Percentiles rank a stretch among this genome's conserved stretches.
These are phyloP conservation scores for Myriosclerotinia scirpicola DNA, from an alignment of 2,329 filamentous ascomycete species.

Conservation along the genomic window DNA sequence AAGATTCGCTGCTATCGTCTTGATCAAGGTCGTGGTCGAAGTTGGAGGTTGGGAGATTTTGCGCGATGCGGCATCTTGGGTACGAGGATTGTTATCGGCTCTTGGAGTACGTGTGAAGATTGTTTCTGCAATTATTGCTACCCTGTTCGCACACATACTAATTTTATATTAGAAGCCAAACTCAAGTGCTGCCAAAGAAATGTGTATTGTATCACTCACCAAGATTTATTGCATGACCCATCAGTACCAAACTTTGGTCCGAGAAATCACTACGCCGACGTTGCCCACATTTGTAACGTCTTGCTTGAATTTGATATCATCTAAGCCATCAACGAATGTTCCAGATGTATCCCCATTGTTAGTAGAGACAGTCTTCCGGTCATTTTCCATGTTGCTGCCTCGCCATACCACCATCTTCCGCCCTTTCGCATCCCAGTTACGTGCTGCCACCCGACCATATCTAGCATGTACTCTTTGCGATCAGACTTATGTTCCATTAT, in stretches of 20 bases:
- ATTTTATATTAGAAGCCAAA: slow-evolving; percentile 65
- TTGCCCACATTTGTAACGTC: slow-evolving; percentile 28
- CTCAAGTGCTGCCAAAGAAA: slow-evolving; percentile 69
- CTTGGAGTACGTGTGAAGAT: slow-evolving; percentile 56
- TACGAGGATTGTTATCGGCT: slow-evolving; percentile 71
- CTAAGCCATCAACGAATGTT: slow-evolving; percentile 41
- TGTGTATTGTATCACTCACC: slow-evolving; percentile 74
- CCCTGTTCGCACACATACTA: slow-evolving; percentile 17
- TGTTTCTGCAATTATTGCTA: slow-evolving; percentile 22
- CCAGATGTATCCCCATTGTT: slow-evolving; percentile 50
- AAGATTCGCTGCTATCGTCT: slow-evolving; percentile 72
- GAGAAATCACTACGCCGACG: slow-evolving; percentile 61
- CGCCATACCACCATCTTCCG: slow-evolving; percentile 82
- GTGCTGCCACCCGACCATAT: slow-evolving; percentile 57
- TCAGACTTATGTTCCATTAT: slow-evolving; percentile 48
- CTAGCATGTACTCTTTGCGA: slow-evolving; percentile 64
- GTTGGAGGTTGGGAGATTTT: slow-evolving; percentile 82
- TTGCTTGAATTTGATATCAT: slow-evolving; percentile 66
- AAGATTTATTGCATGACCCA: slow-evolving; percentile 83
- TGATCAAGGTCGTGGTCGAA: slow-evolving; percentile 80
- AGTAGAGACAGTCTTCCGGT: slow-evolving; percentile 67
- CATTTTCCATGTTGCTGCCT: slow-evolving; percentile 71
- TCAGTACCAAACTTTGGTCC: slow-evolving; percentile 75
- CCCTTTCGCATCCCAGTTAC: slow-evolving; percentile 69
- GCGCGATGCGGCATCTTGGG: slow-evolving; percentile 71